Evolutionary conservation across 371 early-diverging fungal species (phyloP), one percentile per base, ranked within the genome.

Genomic region (Phascolomyces articulosus): DNA sequence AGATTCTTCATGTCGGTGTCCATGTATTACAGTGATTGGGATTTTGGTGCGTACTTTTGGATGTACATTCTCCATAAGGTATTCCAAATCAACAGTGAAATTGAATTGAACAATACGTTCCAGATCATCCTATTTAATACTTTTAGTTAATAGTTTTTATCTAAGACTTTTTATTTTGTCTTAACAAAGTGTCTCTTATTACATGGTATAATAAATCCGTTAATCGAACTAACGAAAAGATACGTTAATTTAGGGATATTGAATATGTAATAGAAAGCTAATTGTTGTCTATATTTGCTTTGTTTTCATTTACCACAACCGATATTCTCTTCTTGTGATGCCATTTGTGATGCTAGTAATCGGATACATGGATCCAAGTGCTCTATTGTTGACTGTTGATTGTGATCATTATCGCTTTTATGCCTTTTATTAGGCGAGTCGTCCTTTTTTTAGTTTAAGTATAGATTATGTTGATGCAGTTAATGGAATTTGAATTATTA

Each of bases 61-160:
- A 47, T 64, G 67, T 23, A 69, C n/a, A 27, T 68, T 55, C 1
- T 29, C 31, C 70, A 73, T 66, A 0, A 73, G 48, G 26, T 40
- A 73, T 1, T 65, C 65, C 20, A 73, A 41, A 62, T 73, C 70
- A 11, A 73, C 73, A 0, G 64, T 66, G 38, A 69, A 69, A 54
- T 73, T 73, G 40, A 73, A 60, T 26, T 73, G 73, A 10, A 66
- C 62, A 55, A 73, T 64, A 18, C 62, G 44, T 40, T 73, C 61
- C 2, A 73, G 59, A 53, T 67, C 31, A 34, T 67, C 65, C 71
- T 71, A 31, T 16, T 15, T 1, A 64, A n/a, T 0, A 44, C 13
- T 10, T 13, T 3, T 15, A n/a, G 11, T 28, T 27, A 21, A 1
- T 18, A 26, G 18, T 15, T 24, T 2, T 8, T 23, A 1, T 29